Base-by-base conservation (phyloP, 768 basidiomycete genomes). In the Phlebiopsis flavidoalba region DNA sequence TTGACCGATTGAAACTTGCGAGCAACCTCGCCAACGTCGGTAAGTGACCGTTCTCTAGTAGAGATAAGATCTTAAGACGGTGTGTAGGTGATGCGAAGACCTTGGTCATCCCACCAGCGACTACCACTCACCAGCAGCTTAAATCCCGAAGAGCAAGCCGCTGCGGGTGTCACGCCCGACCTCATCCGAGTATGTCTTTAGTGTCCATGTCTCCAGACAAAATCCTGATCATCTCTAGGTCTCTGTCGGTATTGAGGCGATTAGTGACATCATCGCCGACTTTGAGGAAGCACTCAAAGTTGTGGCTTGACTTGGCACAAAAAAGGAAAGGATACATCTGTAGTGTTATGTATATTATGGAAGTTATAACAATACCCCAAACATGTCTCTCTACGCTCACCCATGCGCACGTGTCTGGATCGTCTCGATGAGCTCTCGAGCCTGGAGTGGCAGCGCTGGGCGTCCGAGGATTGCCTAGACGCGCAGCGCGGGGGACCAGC, bases 91-190 rank as follows among this genome's bases (percentile, higher is more conserved):
- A 88, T 61, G 84, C 87, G n/a, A 91, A 92, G 74, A 90, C 87
- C 7, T 80, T 93, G 15, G 86, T 89, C 45, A 89, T 92, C 60
- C 87, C 89, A 67, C 89, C 91, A 1, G 87, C 85, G 5, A 81
- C 82, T 22, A 91, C 91, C 22, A 93, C 91, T 0, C 91, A 93
- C 67, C 77, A 83, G 43, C 89, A 91, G 71, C 75, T 91, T 52
- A 31, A 78, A 77, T 0, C 74, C 72, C 21, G 82, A 79, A 58
- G 90, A 92, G 68, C 84, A 85, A 66, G 61, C 78, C 10, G 74
- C 78, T 6, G 78, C 84, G n/a, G 91, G 91, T 7, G 88, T 91
- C 10, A 86, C 87, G 1, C 82, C 85, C 0, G 90, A 92, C 71
- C 75, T 91, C 53, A 89, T 93, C 61, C 80, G 90, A 47, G 88